Evolutionary conservation across 2,329 filamentous ascomycete species (phyloP).

Genomic region (Ascochyta rabiei): DNA sequence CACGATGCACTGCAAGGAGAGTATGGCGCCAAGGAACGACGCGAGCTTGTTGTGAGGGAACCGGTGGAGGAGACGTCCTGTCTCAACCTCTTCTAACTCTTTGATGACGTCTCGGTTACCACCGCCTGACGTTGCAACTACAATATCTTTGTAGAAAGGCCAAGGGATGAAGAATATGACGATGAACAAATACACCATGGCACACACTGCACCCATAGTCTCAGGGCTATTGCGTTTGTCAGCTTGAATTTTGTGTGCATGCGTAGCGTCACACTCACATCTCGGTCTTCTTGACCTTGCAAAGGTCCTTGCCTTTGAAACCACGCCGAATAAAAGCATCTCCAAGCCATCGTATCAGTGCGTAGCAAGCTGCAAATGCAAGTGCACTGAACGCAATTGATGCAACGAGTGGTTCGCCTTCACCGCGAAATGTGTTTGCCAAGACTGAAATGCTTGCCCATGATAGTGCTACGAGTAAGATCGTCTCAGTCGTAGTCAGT

Average conservation of each 20-base stretch:
- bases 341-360: constrained; percentile 92
- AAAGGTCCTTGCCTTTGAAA: constrained; percentile 87
- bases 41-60: constrained; percentile 98
- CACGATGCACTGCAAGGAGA: constrained; percentile 88
- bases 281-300: constrained; percentile 75
- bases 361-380: constrained; percentile 80
- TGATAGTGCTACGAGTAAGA: constrained; percentile 67
- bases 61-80: constrained; percentile 82
- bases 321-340: constrained; percentile 86
- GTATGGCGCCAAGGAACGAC: constrained; percentile 90
- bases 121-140: constrained; percentile 89
- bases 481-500: constrained; percentile 61
- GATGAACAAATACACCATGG: constrained; percentile 86
- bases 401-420: constrained; percentile 87
- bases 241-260: constrained; percentile 14
- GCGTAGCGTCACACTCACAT: constrained; percentile 60
- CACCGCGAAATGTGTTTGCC: constrained; percentile 77
- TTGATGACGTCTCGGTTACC: constrained; percentile 88
- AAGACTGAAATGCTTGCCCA: constrained; percentile 75
- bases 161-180: constrained; percentile 95
- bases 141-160: constrained; percentile 97
- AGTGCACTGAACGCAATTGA: constrained; percentile 85
- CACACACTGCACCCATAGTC: constrained; percentile 93
- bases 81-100: constrained; percentile 74
- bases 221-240: constrained; percentile 67